Evolutionary conservation across 306 rosid species (phyloP), one percentile per base, ranked within the genome.

Genomic region (Coriaria nepalensis): DNA sequence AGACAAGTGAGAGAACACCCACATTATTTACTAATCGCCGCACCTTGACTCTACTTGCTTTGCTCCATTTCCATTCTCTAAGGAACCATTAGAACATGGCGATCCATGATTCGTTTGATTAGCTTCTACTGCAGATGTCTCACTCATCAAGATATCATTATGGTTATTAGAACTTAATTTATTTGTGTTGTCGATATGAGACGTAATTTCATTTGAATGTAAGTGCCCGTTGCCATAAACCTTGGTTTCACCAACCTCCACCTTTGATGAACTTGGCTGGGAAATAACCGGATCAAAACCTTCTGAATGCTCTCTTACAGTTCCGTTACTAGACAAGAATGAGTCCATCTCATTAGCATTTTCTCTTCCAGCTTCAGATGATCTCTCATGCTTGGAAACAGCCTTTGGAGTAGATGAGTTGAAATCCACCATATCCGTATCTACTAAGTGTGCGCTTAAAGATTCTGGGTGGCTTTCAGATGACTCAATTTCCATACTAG

Each of bases 61-160:
- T 36, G 43, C 52, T 69, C 73, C 79, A 15, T 67, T 82, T 50
- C 70, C 84, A 29, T 62, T 57, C 20, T 51, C 68, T 42, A 54
- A 57, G 60, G 71, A 69, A 9, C 64, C n/a, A 43, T 46, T 52
- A 2, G 42, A 29, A 15, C 38, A 48, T 34, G 40, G 71, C 36
- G 43, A 45, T 32, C 58, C 49, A 33, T 42, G 12, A 65, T 65
- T 71, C 56, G 29, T 47, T 38, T 50, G 48, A 43, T 46, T 65
- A 36, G 33, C 56, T 52, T 60, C 68, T 39, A 58, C 68, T 4
- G 66, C 58, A 39, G 71, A 52, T 43, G 52, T 60, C 56, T 57
- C 48, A 9, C 57, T 57, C 38, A 53, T 15, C 50, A 50, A 35
- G 70, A 60, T 60, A 49, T 35, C 35, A 15, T 47, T n/a, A 55